A percentile compares a stretch with the other conserved stretches of the same genome.
Evolutionary conservation across 1,284 basidiomycete genomes (phyloP).

Genomic region (Cerioporus squamosus): DNA sequence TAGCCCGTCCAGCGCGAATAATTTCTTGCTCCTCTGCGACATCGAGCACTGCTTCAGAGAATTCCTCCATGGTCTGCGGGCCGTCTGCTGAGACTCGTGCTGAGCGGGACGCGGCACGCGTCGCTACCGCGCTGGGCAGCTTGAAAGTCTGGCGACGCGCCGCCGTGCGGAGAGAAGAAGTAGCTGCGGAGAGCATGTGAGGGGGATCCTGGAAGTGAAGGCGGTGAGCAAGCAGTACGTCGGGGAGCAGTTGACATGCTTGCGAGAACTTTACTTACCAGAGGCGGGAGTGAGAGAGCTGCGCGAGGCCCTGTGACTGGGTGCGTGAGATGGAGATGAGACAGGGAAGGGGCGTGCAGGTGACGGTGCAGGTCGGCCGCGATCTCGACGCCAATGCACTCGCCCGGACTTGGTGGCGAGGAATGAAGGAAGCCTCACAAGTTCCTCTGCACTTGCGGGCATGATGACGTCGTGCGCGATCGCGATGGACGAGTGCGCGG

Average conservation of each 20-base stretch:
- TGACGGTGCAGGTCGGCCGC: constrained; percentile 8
- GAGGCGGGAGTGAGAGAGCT: not conserved
- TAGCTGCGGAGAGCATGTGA: constrained; percentile 24
- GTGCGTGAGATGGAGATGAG: constrained; percentile 13
- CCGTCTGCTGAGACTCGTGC: not conserved
- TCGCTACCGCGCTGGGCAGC: constrained; percentile 1
- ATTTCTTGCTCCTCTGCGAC: constrained; percentile 9
- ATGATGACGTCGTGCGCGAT: no score
- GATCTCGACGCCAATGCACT: not conserved
- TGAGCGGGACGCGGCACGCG: constrained; percentile 8
- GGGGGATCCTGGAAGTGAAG: constrained; percentile 1
- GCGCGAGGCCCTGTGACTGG: constrained; percentile 17
- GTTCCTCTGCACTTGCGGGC: no score
- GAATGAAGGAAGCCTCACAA: not conserved
- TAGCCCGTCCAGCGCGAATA: not conserved
- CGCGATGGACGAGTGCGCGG: no score
- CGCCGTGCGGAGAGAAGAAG: constrained; percentile 23
- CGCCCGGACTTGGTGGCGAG: not conserved
- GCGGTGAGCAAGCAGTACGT: constrained; percentile 9
- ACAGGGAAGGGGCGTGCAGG: constrained; percentile 3
- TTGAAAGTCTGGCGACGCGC: constrained; percentile 21
- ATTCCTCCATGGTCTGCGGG: not conserved
- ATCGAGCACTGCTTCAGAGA: constrained; percentile 8
- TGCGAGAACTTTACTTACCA: constrained; percentile 5
- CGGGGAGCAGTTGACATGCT: constrained; percentile 12